Evolutionary conservation across 169 alveolate species (phyloP).

Genomic region (Plasmodium ovale): DNA sequence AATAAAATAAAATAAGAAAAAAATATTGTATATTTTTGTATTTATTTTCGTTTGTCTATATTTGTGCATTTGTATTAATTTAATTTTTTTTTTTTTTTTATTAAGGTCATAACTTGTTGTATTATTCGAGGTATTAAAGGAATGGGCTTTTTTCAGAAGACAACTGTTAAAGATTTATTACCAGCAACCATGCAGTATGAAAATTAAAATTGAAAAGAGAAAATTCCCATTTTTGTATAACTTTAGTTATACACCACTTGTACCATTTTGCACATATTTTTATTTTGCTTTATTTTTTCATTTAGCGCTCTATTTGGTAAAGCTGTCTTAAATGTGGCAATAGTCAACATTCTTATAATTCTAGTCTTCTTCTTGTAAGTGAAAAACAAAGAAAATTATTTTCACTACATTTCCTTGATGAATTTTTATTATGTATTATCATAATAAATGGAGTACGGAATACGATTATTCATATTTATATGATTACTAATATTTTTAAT

Average conservation of each 20-base stretch:
- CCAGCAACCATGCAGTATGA: constrained; percentile 34
- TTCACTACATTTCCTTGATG: not conserved
- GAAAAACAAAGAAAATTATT: constrained; percentile 7
- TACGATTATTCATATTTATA: not conserved
- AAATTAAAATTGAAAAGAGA: constrained; percentile 6
- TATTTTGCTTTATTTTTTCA: constrained; percentile 8
- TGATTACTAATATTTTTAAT: not conserved
- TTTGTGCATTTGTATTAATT: not conserved
- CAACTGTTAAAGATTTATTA: constrained; percentile 19
- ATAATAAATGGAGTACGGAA: not conserved
- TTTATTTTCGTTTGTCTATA: not conserved
- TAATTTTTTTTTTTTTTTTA: constrained; percentile 9
- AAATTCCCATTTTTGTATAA: not conserved
- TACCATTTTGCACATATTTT: not conserved
- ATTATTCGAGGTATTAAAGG: constrained; percentile 64
- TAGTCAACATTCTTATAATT: constrained; percentile 8
- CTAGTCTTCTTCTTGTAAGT: constrained; percentile 31
- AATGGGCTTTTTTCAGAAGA: constrained; percentile 8
- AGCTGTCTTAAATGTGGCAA: constrained; percentile 14
- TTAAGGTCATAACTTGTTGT: constrained; percentile 49
- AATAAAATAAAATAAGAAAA: not conserved
- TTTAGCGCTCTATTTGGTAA: constrained; percentile 16
- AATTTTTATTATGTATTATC: not conserved
- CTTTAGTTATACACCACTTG: not conserved
- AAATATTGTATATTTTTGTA: not conserved